Evolutionary conservation across 129 eudicot species (phyloP), one percentile per base, ranked within the genome.

Genomic region (Tagetes patula): DNA sequence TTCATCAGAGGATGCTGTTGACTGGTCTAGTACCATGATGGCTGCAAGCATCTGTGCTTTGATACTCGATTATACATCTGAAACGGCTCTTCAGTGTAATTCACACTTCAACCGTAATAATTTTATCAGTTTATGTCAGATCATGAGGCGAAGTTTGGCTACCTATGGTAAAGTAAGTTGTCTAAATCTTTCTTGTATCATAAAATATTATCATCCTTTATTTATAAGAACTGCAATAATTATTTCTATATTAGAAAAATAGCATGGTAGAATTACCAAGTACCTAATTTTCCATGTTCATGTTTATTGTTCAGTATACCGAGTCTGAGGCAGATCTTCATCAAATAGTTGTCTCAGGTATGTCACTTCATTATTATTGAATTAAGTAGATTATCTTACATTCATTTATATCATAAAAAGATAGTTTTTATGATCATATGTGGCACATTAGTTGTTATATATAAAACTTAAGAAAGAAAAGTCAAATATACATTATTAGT

Each of bases 11-110:
- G 43, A 72, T 40, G 73, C 65, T 12, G 65, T 39, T 73, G 93
- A 94, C 50, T 49, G 60, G 55, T 72, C 92, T 69, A 56, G 73
- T 50, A 78, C 85, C 30, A 84, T 94, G 97, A 94, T 90, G 96
- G 97, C 93, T 67, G 85, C 98, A 80, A 94, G 91, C 84, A 94
- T 94, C 6, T 86, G 97, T 73, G 59, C 93, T 3, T 75, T 94
- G 72, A 80, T 94, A 67, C 77, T 94, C 65, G 93, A 88, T 77
- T 77, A 59, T 1, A 84, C 89, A 64, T 94, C 97, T 32, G 98
- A 94, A 82, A 83, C 79, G 2, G 74, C 76, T 84, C 93, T 90
- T 52, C 77, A 58, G 40, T 40, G 65, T 32, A 84, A 85, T 74
- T 87, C 97, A 36, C 82, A 78, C 40, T 86, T 94, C 41, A 78